Conservation (phyloP, 306 rosid species). For the Medicago truncatula region DNA sequence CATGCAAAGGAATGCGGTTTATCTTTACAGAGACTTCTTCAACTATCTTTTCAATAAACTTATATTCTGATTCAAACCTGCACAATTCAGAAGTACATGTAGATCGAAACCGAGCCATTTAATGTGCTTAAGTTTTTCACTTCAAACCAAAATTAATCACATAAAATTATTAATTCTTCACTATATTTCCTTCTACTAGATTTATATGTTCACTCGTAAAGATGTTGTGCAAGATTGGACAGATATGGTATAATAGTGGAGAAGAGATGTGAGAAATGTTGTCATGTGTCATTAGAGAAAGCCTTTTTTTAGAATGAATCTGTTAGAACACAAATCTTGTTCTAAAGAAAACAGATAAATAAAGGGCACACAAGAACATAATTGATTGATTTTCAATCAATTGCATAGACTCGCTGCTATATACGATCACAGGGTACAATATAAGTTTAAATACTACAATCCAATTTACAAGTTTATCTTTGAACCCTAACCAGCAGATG, state of each 20-base stretch:
- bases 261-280: too few species aligned
- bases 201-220: background rate
- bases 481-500: too few species aligned
- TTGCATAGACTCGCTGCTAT: too few species aligned
- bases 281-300: background rate
- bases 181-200: background rate
- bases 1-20: slow-evolving; percentile 3
- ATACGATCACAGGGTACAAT: too few species aligned
- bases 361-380: too few species aligned
- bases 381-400: too few species aligned
- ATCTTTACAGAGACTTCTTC: background rate
- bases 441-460: too few species aligned
- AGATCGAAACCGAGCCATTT: background rate
- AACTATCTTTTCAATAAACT: background rate
- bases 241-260: background rate
- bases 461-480: too few species aligned
- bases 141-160: background rate
- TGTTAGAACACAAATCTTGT: too few species aligned
- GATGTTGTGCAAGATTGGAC: background rate
- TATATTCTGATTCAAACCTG: background rate
- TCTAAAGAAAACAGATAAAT: too few species aligned
- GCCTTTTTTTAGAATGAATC: background rate
- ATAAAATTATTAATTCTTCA: background rate
- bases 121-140: background rate
- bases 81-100: background rate